Base-by-base conservation (phyloP, 352 stramenopile genomes). In the Pythium scleroteichum region DNA sequence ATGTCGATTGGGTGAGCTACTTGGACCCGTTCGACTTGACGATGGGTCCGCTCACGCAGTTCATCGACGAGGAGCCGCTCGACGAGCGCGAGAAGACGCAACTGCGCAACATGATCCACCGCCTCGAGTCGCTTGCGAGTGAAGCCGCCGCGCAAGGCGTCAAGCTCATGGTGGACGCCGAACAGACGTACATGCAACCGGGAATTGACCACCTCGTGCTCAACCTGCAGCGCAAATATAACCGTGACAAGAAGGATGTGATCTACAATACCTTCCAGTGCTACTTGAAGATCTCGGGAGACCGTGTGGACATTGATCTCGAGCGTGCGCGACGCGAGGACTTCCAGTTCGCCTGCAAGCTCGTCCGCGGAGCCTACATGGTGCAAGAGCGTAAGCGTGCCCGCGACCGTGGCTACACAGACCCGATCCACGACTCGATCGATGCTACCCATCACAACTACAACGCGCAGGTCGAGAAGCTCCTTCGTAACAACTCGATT, bases 201-300 rank as follows among this genome's bases (percentile, higher is more conserved):
- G 96, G 90, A 13, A 99, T 99, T 71, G 97, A 99, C 70, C 88
- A 97, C 69, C 69, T 98, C 45, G 78, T 83, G 56, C 71, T 95
- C 40, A 88, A 90, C 53, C 59, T 96, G 22, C 85, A 95, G 78
- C 83, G 82, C 45, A 82, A 90, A 62, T 97, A 96, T 86, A 98
- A 98, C 69, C 83, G 79, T 23, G 71, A 91, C 38, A 73, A 82
- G 46, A 68, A 67, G 33, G 70, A 96, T 48, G 76, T 97, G 32
- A 97, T 99, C 66, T 99, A 98, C 85, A 98, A 98, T 72, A 99
- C 97, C 17, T 99, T 98, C 71, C 97, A 99, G 79, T 98, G 96
- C 78, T 99, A 99, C 79, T 79, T 99, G 29, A 98, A 97, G 69
- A 92, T 97, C 70, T 88, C 90, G 35, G 70, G 59, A 20, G 72